Evolutionary conservation across 345 rosid genomes (phyloP).

Genomic region (Populus davidiana): DNA sequence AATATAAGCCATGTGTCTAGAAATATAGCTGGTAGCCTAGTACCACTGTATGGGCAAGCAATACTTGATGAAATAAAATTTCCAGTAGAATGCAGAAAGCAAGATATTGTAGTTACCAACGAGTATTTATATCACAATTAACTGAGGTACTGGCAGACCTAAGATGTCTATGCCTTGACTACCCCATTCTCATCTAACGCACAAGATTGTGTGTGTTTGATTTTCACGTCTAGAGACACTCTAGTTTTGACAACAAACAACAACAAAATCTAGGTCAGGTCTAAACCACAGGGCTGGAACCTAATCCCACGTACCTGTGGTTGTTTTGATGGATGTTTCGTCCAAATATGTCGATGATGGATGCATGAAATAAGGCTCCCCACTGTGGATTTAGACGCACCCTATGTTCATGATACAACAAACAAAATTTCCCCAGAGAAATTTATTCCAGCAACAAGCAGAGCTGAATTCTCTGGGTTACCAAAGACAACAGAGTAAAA

Average conservation of each 20-base stretch:
- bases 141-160: background rate
- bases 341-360: background rate
- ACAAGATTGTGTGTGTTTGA: background rate
- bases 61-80: background rate
- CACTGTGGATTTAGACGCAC: background rate
- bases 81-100: background rate
- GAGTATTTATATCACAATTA: background rate
- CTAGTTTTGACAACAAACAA: background rate
- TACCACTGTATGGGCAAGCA: background rate
- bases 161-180: background rate
- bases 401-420: background rate
- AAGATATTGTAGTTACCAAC: background rate
- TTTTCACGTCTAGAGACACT: background rate
- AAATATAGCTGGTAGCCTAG: background rate
- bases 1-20: background rate
- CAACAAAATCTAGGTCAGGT: background rate
- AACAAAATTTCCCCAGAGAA: background rate
- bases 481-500: background rate
- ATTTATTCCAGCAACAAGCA: background rate
- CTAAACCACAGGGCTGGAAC: background rate
- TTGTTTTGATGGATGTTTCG: background rate
- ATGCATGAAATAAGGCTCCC: background rate
- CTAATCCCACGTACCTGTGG: background rate
- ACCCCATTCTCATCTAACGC: background rate
- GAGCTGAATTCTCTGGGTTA: background rate